Evolutionary conservation across 768 basidiomycete genomes (phyloP).

Genomic region (Naganishia vaughanmartiniae): DNA sequence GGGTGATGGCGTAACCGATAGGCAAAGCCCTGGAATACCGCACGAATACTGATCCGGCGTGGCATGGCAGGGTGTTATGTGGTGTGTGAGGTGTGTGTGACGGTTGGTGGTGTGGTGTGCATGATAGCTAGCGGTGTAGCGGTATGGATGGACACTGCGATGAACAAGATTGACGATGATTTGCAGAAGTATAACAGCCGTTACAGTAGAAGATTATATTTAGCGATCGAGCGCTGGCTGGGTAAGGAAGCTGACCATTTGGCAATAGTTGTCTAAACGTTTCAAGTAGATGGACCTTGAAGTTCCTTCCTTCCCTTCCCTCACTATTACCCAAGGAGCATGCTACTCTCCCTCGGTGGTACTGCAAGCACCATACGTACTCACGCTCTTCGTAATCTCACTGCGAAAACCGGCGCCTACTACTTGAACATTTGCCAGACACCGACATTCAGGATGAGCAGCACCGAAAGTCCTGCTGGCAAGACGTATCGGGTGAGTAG

Average conservation of each 20-base stretch:
- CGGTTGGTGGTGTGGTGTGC: neutral
- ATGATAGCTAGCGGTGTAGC: neutral
- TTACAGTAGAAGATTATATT: too few relatives aligned
- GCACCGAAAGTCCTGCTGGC: constrained; percentile 12
- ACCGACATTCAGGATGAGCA: constrained; percentile 7
- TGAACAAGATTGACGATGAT: too few relatives aligned
- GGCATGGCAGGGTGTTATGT: neutral
- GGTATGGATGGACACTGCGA: neutral
- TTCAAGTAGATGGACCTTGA: too few relatives aligned
- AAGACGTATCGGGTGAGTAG: constrained; percentile 21
- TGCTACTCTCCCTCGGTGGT: constrained; percentile 8
- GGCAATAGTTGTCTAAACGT: neutral
- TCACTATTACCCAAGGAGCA: neutral
- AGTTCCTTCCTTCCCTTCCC: neutral
- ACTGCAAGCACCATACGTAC: neutral
- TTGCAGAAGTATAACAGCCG: too few relatives aligned
- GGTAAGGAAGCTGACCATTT: neutral
- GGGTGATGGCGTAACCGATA: constrained; percentile 28
- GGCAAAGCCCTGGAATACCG: constrained; percentile 16
- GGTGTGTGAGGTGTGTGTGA: neutral
- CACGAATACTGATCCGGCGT: constrained; percentile 14
- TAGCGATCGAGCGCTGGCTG: too few relatives aligned
- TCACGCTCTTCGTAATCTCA: neutral
- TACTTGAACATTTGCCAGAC: neutral
- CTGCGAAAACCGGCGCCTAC: neutral